Percentiles rank a stretch among this genome's conserved stretches.
Conservation (phyloP, 169 alveolate genomes). For the Fabrea salina region DNA sequence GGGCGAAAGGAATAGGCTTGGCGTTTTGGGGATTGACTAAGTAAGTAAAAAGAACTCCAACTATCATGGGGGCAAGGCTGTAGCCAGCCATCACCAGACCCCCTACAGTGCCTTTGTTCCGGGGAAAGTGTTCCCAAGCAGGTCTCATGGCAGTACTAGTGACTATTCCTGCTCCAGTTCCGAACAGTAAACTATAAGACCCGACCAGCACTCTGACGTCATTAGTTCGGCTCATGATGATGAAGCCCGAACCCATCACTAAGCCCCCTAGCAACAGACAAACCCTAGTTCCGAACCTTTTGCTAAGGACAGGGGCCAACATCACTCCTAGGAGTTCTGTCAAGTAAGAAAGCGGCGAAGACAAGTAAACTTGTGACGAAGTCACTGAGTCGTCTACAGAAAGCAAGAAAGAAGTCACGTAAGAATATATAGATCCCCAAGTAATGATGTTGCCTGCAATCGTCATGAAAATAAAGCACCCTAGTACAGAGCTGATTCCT, state of each 20-base stretch:
- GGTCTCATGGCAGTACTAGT: background rate
- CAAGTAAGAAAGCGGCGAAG: background rate
- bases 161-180: background rate
- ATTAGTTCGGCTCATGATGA: background rate
- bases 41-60: background rate
- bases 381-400: background rate
- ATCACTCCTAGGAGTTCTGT: background rate
- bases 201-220: background rate
- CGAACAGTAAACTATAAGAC: background rate
- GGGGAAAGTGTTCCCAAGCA: background rate
- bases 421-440: background rate
- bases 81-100: background rate
- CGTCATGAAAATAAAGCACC: background rate
- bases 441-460: background rate
- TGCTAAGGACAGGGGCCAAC: background rate
- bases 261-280: background rate
- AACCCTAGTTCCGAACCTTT: background rate
- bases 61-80: background rate
- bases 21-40: background rate
- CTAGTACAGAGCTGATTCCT: too few species aligned
- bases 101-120: background rate
- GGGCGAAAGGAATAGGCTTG: too few species aligned
- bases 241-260: background rate
- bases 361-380: background rate
- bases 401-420: background rate